Base-by-base conservation (phyloP, 192 early-diverging fungal genomes). In the Pilobolus umbonatus region DNA sequence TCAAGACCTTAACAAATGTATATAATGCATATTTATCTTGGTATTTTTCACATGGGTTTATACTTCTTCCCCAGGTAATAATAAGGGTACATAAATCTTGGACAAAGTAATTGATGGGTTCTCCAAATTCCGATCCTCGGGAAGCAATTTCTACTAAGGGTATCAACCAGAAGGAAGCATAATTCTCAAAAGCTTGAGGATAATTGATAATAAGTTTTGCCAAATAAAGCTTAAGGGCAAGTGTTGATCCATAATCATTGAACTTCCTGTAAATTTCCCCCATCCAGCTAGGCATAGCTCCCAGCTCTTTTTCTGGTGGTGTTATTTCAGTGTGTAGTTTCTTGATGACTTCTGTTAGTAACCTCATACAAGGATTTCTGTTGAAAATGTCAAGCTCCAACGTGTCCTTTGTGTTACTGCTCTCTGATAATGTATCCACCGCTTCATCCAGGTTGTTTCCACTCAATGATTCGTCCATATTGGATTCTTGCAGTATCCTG, bases 61-160 rank as follows among this genome's bases (percentile, higher is more conserved):
- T 11, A 1, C 45, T 64, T 32, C 64, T 69, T n/a, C 75, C 78
- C 87, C 87, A 89, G n/a, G 73, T 68, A 42, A 88, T 70, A 31
- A 88, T 63, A 4, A 85, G 42, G 4, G 83, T 67, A 56, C 85
- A 84, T 14, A 89, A 19, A 57, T 87, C 87, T 56, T 84, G 82
- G 54, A 88, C 74, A 74, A 83, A 87, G 56, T 85, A 85, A 42
- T 83, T 87, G 60, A 89, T 79, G 7, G 82, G 71, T 21, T 74
- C 67, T 22, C 80, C 81, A 69, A 75, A 88, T 15, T 43, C 32
- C 8, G 71, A 62, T 10, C 78, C 80, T 54, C 77, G 72, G 21
- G 67, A 60, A 2, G 76, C 77, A 5, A 90, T 55, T 24, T 68
- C 45, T 52, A 82, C 84, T 25, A 91, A 17, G 2, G 78, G 75